Base-by-base conservation (phyloP, 768 basidiomycete species). In the Phanerochaete sordida region DNA sequence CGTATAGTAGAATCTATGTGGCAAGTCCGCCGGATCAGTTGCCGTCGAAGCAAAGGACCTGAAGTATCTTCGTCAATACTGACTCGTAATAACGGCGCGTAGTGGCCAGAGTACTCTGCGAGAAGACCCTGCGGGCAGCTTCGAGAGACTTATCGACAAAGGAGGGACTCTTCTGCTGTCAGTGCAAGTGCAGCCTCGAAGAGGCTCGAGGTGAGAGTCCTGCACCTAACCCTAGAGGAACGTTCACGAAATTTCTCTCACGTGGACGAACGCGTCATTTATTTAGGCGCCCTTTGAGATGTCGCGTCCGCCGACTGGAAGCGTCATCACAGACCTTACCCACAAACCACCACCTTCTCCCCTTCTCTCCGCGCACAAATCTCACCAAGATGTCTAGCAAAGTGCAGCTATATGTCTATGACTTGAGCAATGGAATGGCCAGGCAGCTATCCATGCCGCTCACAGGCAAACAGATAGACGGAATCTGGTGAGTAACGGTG, bases 401-500 rank as follows among this genome's bases (percentile, higher is more conserved):
- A 49, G 93, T 97, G 19, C 78, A 91, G 65, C 81, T 97, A 26
- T 94, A 95, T 69, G 85, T 96, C 0, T 97, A 97, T 72, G 95
- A 97, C 68, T 85, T 96, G 56, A 94, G 87, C 73, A 86, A 88
- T 68, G 95, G 95, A 44, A 79, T 96, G 66, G 95, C 93, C 6
- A 80, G 81, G 56, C 82, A 85, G 61, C 75, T 97, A 35, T 95
- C 93, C 6, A 75, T 80, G 49, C 89, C 90, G 72, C 79, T 97
- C 43, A 90, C 90, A 0, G 95, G 95, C 4, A 83, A 84, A 55
- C 93, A 95, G 72, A 93, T 97, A 56, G 92, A 97, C 62, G 95
- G 95, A 0, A 86, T 98, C 55, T 98, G 95, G 95, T 92, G 57
- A 64, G 81, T 72, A 56, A 28, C 31, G 37, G 3, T 23, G 19